Evolutionary conservation across 1,139 yeast genomes (phyloP).

Genomic region (Komagataea norvegica): DNA sequence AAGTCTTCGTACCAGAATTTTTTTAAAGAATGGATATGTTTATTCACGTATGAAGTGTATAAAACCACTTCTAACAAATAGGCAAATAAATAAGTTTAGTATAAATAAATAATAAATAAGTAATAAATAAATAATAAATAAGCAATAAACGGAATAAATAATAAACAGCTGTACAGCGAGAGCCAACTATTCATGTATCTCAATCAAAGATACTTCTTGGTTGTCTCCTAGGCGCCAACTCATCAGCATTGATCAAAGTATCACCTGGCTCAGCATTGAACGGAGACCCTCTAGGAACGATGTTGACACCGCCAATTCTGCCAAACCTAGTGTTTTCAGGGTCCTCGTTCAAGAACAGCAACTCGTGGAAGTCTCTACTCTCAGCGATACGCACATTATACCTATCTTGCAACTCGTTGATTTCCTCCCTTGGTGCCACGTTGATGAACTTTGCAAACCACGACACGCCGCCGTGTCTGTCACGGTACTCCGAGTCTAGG

Average conservation of each 20-base stretch:
- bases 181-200: no score
- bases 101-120: constrained; percentile 4
- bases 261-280: constrained; percentile 21
- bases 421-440: constrained; percentile 5
- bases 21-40: no score
- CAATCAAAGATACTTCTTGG: constrained; percentile 19
- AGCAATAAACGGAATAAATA: constrained; percentile 1
- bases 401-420: constrained; percentile 1
- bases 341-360: constrained; percentile 11
- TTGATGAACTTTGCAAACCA: constrained; percentile 8
- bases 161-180: background rate
- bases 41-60: no score
- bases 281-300: constrained; percentile 25
- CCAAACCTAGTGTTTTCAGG: constrained; percentile 9
- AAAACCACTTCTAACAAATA: no score
- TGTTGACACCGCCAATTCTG: constrained; percentile 7
- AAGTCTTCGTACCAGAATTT: no score
- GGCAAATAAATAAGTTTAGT: no score
- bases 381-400: constrained; percentile 7
- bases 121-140: constrained; percentile 8
- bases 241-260: constrained; percentile 13
- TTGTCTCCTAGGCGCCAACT: constrained; percentile 19
- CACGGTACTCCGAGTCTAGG: constrained; percentile 3
- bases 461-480: constrained; percentile 4
- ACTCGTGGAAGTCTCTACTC: constrained; percentile 10